These are phyloP conservation scores for Gossypium turneri DNA, from an alignment of 345 rosid species.

Conservation along the genomic window DNA sequence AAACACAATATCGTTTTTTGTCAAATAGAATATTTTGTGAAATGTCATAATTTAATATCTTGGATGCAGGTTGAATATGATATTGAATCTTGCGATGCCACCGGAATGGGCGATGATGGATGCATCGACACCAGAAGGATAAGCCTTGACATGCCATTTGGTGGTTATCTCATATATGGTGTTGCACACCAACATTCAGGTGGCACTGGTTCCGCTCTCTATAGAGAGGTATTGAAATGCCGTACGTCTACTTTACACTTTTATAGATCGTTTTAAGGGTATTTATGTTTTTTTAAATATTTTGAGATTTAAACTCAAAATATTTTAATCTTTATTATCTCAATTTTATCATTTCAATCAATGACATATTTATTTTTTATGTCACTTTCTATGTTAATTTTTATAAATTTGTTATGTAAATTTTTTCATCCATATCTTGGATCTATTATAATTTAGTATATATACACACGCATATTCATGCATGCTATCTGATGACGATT, in stretches of 20 bases:
- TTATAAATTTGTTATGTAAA: too few species aligned
- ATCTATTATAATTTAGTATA: too few species aligned
- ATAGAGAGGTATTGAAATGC: conserved; percentile 33
- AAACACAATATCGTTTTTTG: background rate
- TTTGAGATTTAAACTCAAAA: too few species aligned
- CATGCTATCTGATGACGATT: background rate
- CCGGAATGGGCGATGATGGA: conserved; percentile 12
- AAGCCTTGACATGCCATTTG: conserved; percentile 52
- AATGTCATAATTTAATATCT: background rate
- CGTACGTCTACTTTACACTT: background rate
- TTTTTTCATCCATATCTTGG: too few species aligned
- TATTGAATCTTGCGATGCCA: conserved; percentile 46
- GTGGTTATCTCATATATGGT: conserved; percentile 75
- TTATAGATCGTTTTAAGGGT: too few species aligned
- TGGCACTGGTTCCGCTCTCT: conserved; percentile 66
- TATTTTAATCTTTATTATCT: too few species aligned
- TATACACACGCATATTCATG: background rate
- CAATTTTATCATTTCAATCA: too few species aligned
- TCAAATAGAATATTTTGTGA: background rate
- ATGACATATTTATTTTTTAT: too few species aligned
- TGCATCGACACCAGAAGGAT: conserved; percentile 49
- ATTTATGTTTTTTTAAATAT: too few species aligned
- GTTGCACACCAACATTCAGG: conserved; percentile 83
- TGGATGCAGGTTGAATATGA: conserved; percentile 59
- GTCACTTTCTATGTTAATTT: too few species aligned